Evolutionary conservation across 495 filamentous ascomycete species (phyloP).

Genomic region (Trichoderma parareesei): DNA sequence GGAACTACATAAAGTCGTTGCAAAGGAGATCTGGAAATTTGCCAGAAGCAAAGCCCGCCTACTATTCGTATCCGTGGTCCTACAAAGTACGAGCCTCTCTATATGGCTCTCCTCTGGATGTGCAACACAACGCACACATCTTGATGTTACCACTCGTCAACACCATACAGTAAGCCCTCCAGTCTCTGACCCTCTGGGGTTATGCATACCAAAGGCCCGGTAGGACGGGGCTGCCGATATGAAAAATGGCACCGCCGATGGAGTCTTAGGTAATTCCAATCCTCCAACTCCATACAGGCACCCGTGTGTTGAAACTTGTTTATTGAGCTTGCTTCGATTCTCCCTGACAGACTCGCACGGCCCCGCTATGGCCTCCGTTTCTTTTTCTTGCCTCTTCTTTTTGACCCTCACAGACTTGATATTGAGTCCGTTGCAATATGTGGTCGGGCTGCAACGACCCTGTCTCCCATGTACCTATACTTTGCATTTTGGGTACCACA

Average conservation of each 20-base stretch:
- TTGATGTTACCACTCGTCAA: too few relatives aligned
- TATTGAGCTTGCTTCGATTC: neutral
- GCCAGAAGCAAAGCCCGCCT: too few relatives aligned
- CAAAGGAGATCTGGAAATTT: too few relatives aligned
- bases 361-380: neutral
- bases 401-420: neutral
- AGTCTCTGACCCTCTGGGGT: neutral
- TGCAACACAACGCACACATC: too few relatives aligned
- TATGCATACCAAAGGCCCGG: neutral
- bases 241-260: constrained; percentile 2
- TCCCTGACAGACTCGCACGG: neutral
- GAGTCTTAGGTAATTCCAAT: neutral
- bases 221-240: neutral
- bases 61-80: too few relatives aligned
- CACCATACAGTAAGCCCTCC: too few relatives aligned
- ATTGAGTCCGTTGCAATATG: neutral
- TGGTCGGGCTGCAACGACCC: neutral
- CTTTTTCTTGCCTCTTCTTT: neutral
- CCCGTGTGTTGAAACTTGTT: neutral
- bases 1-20: too few relatives aligned
- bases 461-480: neutral
- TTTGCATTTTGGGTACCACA: too few relatives aligned
- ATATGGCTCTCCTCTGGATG: too few relatives aligned
- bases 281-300: neutral
- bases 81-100: too few relatives aligned